phyloP scores from a whole-genome alignment of 192 early-diverging fungal genomes.

The Geranomyces michiganensis region DNA sequence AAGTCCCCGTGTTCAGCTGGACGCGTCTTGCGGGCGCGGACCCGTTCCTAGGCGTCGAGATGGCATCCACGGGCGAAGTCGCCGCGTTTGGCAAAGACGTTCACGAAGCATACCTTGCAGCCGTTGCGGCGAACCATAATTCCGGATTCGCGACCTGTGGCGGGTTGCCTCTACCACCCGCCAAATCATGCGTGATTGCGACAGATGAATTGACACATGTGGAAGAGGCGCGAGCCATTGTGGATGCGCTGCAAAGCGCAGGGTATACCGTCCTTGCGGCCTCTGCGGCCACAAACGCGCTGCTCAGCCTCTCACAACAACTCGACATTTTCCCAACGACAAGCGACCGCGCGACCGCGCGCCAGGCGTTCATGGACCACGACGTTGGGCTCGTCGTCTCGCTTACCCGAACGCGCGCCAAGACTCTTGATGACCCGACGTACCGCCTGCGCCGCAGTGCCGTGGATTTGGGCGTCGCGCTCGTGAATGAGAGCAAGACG shows the following conservation, averaged over 20 bases:
- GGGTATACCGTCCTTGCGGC: constrained; percentile 77
- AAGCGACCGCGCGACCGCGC: constrained; percentile 44
- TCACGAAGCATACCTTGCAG: constrained; percentile 81
- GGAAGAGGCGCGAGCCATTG: constrained; percentile 73
- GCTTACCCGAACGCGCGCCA: constrained; percentile 40
- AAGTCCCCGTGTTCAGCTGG: constrained; percentile 96
- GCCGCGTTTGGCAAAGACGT: constrained; percentile 94
- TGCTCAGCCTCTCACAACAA: constrained; percentile 50
- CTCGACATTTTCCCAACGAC: not conserved
- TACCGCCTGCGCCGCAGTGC: constrained; percentile 52
- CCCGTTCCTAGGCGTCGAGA: constrained; percentile 96
- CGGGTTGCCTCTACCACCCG: constrained; percentile 64
- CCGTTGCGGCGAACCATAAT: constrained; percentile 83
- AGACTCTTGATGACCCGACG: constrained; percentile 34
- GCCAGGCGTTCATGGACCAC: constrained; percentile 37
- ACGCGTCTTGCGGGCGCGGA: constrained; percentile 94
- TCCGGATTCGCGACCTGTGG: constrained; percentile 66
- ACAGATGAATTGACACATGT: constrained; percentile 70
- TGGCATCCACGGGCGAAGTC: constrained; percentile 98
- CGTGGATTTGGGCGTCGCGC: constrained; percentile 58
- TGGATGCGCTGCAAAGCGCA: constrained; percentile 56
- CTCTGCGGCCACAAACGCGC: constrained; percentile 54
- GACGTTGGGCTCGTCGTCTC: constrained; percentile 51
- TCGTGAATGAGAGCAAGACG: constrained; percentile 56
- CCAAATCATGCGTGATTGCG: constrained; percentile 67